These are phyloP conservation scores for Cystofilobasidium ferigula DNA, from an alignment of 768 basidiomycete genomes.

Conservation along the genomic window DNA sequence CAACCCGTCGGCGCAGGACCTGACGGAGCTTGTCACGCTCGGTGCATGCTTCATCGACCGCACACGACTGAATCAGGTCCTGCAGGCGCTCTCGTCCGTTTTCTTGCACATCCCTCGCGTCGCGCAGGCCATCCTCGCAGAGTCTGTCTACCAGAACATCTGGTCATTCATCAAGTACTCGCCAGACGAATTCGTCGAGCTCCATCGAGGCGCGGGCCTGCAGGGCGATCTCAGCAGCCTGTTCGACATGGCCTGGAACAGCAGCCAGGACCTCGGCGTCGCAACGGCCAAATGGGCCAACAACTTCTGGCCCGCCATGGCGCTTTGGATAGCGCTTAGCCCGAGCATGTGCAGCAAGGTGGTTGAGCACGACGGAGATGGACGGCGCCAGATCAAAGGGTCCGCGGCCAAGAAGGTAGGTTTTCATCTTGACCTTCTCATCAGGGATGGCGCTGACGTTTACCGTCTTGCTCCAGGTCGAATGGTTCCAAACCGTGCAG, in stretches of 20 bases:
- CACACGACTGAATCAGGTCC: slow-evolving; percentile 2
- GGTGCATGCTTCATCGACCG: slow-evolving; percentile 14
- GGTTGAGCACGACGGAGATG: not conserved
- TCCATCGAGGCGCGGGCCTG: not conserved
- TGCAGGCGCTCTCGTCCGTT: slow-evolving; percentile 4
- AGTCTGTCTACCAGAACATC: not conserved
- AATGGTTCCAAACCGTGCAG: slow-evolving; percentile 6
- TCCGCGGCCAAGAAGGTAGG: slow-evolving; percentile 13
- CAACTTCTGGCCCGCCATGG: slow-evolving; percentile 17
- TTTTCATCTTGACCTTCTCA: not conserved
- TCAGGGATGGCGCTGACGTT: not conserved
- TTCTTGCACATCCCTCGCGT: slow-evolving; percentile 10
- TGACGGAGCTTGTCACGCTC: not conserved
- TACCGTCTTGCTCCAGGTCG: not conserved
- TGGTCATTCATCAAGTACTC: slow-evolving; percentile 11
- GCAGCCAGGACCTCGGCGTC: not conserved
- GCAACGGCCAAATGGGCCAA: not conserved
- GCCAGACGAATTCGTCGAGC: slow-evolving; percentile 10
- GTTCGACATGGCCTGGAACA: slow-evolving; percentile 9
- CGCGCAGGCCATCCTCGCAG: slow-evolving; percentile 1
- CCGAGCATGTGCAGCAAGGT: not conserved
- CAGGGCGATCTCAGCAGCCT: slow-evolving; percentile 12
- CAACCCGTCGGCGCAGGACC: not conserved
- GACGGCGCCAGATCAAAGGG: not conserved
- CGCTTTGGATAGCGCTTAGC: not conserved